Base-by-base conservation (phyloP, 2,329 filamentous ascomycete genomes). In the Penicillium sclerotiorum region DNA sequence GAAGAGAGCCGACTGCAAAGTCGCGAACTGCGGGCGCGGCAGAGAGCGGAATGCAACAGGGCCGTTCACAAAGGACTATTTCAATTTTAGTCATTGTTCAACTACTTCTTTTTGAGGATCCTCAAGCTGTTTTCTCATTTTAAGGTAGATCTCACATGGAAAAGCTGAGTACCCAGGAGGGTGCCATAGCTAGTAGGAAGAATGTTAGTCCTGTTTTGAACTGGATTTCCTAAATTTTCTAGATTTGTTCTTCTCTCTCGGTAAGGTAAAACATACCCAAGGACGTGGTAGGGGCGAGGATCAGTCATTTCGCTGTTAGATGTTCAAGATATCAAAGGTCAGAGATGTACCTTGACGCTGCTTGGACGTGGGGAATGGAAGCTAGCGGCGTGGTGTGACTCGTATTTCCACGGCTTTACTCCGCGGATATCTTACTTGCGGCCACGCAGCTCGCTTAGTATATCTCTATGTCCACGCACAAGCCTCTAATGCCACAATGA, bases 101-200 rank as follows among this genome's bases (percentile, higher is more conserved):
- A 8, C 13, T 9, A 28, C 9, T 9, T 4, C 25, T 28, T 13
- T 28, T 28, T 28, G 25, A 9, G 9, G 25, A 28, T 28, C 25
- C 2, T 3, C 3, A 11, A 45, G 2, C 9, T 20, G n/a, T n/a
- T n/a, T n/a, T 13, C 2, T 35, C 2, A 25, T 40, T 15, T 20
- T 32, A 39, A 8, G 30, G 25, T 18, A 42, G 21, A 18, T 47
- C 71, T 69, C 73, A 88, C 86, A 70, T 97, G 90, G 73, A 91
- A 97, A 70, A 96, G 80, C 32, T 90, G 88, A 22, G 87, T 87
- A 57, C 94, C 94, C 12, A 97, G 78, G 42, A 97, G 82, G 17
- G 90, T 91, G 58, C 90, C 91, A 74, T 95, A 96, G 67, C 90
- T 94, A 60, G 39, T 43, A 41, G n/a, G 7, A 18, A 12, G 45